phyloP scores from a whole-genome alignment of 805 yeast species.

The Candida chauliodis region DNA sequence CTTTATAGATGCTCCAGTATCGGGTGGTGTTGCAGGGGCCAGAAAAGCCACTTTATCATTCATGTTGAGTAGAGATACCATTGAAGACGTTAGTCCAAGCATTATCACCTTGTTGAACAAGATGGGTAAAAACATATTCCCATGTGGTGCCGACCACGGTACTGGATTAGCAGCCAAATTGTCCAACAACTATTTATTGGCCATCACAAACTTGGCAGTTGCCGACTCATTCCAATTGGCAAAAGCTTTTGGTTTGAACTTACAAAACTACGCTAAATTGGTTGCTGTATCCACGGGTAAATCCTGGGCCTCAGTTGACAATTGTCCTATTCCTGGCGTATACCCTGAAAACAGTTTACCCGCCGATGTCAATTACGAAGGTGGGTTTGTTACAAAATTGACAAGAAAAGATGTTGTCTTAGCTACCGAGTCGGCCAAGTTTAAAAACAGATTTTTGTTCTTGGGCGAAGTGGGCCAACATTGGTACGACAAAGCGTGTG shows the following conservation, averaged over 20 bases:
- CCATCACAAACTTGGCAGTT: conserved; percentile 51
- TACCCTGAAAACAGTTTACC: conserved; percentile 39
- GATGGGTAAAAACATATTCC: conserved; percentile 49
- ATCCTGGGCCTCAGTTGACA: conserved; percentile 53
- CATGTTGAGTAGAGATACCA: conserved; percentile 43
- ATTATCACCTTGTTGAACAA: conserved; percentile 28
- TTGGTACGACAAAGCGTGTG: conserved; percentile 44
- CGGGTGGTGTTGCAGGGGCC: conserved; percentile 56
- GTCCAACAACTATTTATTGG: conserved; percentile 51
- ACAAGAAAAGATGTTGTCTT: conserved; percentile 43
- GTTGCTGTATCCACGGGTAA: conserved; percentile 52
- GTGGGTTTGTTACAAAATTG: conserved; percentile 48
- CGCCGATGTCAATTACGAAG: conserved; percentile 41
- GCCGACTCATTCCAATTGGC: conserved; percentile 56
- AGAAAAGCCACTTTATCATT: conserved; percentile 48
- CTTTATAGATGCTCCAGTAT: conserved; percentile 54
- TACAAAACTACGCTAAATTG: conserved; percentile 44
- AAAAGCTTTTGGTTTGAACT: conserved; percentile 44
- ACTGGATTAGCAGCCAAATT: conserved; percentile 53
- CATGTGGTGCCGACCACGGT: conserved; percentile 48
- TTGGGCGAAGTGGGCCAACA: conserved; percentile 36
- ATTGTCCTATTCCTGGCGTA: conserved; percentile 51
- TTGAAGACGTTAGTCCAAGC: conserved; percentile 24
- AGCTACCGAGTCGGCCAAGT: conserved; percentile 36
- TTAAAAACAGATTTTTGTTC: conserved; percentile 31